These are phyloP conservation scores for Ganoderma resinaceum DNA, from an alignment of 1,284 basidiomycete genomes.

Conservation along the genomic window DNA sequence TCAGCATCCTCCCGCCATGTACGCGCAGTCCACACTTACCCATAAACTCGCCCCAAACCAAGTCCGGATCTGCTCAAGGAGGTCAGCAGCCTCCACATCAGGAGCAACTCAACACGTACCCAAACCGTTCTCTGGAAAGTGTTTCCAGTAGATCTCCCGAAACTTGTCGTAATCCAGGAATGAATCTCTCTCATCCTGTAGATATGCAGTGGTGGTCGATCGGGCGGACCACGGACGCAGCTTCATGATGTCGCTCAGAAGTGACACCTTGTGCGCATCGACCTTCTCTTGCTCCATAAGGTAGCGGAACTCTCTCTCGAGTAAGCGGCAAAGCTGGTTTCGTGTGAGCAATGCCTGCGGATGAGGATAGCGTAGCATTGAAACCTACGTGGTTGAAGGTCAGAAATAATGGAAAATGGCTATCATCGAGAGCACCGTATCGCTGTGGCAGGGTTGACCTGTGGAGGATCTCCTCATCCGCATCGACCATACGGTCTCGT, in stretches of 20 bases:
- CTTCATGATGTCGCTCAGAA: neutral
- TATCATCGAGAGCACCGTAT: constrained; percentile 62
- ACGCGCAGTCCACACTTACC: constrained; percentile 43
- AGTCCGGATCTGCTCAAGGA: constrained; percentile 54
- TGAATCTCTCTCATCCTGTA: neutral
- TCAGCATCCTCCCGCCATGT: neutral
- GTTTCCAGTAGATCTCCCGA: constrained; percentile 63
- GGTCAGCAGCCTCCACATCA: too few species aligned
- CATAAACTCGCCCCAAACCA: constrained; percentile 74
- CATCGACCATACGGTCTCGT: constrained; percentile 45
- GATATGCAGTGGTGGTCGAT: neutral
- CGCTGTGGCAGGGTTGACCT: constrained; percentile 54
- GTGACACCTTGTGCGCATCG: neutral
- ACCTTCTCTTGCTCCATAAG: neutral
- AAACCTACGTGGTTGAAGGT: constrained; percentile 63
- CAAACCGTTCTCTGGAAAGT: constrained; percentile 59
- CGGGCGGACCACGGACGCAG: neutral
- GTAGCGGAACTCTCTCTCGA: constrained; percentile 48
- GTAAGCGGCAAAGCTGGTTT: constrained; percentile 48
- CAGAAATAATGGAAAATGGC: constrained; percentile 75
- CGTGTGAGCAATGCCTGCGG: neutral
- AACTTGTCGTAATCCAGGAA: constrained; percentile 61
- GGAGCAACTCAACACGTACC: constrained; percentile 44
- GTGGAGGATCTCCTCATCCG: constrained; percentile 55
- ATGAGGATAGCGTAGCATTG: neutral